Percentiles rank a stretch among this genome's conserved stretches.
Conservation (phyloP, 129 eudicot genomes). For the Flaveria linearis region DNA sequence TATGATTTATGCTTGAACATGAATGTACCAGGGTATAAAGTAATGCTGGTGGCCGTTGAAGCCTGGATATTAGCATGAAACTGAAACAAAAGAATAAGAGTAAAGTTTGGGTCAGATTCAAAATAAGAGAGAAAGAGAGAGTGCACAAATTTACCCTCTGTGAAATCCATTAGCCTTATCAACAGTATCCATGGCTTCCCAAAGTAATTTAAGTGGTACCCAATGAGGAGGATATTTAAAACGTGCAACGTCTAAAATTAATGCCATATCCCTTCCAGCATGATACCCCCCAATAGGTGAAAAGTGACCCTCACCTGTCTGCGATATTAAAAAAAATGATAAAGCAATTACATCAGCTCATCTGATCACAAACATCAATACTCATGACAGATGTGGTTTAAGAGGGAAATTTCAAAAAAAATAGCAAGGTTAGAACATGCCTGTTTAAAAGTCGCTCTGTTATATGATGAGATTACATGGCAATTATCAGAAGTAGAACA, state of each 20-base stretch:
- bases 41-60: constrained; percentile 79
- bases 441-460: constrained; percentile 86
- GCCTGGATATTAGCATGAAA: constrained; percentile 93
- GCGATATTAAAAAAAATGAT: constrained; percentile 27
- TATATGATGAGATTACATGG: constrained; percentile 86
- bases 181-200: constrained; percentile 97
- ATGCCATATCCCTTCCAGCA: constrained; percentile 88
- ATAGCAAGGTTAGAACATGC: constrained; percentile 35
- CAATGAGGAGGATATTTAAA: constrained; percentile 99
- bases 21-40: constrained; percentile 88
- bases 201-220: constrained; percentile 93
- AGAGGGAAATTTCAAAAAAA: neutral
- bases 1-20: constrained; percentile 6
- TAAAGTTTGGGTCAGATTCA: neutral
- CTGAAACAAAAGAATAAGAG: constrained; percentile 41
- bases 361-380: neutral
- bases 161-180: constrained; percentile 71
- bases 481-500: constrained; percentile 81
- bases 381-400: constrained; percentile 12
- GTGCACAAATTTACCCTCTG: constrained; percentile 65
- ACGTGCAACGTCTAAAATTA: constrained; percentile 95
- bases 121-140: neutral
- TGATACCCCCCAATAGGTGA: constrained; percentile 99
- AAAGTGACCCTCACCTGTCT: constrained; percentile 97
- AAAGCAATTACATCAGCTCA: constrained; percentile 19